A percentile compares a stretch with the other conserved stretches of the same genome.
Evolutionary conservation across 1,139 yeast genomes (phyloP).

Genomic region (Candida smagusa): DNA sequence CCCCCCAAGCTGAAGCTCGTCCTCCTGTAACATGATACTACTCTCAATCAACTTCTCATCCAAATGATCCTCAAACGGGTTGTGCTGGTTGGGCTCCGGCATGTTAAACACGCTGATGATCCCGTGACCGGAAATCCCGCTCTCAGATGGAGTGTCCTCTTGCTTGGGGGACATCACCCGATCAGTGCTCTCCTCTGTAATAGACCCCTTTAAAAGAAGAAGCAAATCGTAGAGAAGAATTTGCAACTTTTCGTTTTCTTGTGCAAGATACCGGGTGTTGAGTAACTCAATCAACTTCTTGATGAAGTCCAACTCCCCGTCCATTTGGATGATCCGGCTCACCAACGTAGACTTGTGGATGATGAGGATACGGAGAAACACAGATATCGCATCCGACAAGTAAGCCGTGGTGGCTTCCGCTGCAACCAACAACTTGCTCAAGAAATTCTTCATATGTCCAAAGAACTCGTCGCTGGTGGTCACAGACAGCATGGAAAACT

Average conservation of each 20-base stretch:
- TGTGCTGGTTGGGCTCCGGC: conserved; percentile 32
- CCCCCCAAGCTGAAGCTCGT: conserved; percentile 32
- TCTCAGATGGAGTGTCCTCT: background rate
- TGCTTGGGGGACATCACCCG: background rate
- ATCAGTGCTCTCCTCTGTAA: conserved; percentile 19
- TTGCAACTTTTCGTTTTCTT: conserved; percentile 48
- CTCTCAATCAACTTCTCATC: conserved; percentile 22
- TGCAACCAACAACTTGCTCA: conserved; percentile 13
- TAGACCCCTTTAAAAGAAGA: conserved; percentile 48
- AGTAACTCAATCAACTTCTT: conserved; percentile 46
- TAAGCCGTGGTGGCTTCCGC: background rate
- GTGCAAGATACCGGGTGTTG: conserved; percentile 35
- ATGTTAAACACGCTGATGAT: conserved; percentile 28
- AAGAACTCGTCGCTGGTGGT: conserved; percentile 20
- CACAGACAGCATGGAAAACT: conserved; percentile 31
- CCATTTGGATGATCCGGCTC: conserved; percentile 28
- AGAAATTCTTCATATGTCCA: conserved; percentile 17
- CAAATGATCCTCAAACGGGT: conserved; percentile 22
- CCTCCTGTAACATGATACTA: conserved; percentile 31
- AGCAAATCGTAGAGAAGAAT: conserved; percentile 63
- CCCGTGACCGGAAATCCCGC: background rate
- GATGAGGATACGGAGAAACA: conserved; percentile 55
- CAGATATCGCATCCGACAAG: conserved; percentile 25
- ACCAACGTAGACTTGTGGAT: conserved; percentile 51
- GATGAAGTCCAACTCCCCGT: conserved; percentile 36